Conservation (phyloP, 257 asterid species). For the Nicotiana tabacum region DNA sequence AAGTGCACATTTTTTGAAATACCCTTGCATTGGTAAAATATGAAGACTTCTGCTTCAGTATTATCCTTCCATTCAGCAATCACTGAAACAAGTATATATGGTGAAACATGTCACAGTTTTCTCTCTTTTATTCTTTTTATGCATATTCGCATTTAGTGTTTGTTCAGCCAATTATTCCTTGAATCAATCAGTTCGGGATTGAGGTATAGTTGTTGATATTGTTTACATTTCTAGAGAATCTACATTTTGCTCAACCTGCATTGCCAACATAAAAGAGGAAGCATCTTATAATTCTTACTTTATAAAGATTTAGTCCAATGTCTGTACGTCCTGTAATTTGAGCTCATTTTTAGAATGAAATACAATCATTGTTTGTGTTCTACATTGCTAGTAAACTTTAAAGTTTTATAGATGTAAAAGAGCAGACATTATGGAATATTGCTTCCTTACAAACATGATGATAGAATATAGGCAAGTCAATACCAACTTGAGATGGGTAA, state of each 20-base stretch:
- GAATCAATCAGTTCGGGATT: neutral
- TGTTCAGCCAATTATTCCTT: neutral
- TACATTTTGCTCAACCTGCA: slow-evolving; percentile 10
- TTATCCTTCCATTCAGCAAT: neutral
- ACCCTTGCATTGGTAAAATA: neutral
- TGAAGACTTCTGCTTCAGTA: neutral
- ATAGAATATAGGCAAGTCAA: slow-evolving; percentile 14
- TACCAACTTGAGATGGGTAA: neutral
- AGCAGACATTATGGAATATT: neutral
- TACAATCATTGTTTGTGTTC: neutral
- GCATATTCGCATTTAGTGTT: neutral
- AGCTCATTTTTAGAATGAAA: slow-evolving; percentile 10
- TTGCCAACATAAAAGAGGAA: slow-evolving; percentile 24
- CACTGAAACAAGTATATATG: neutral
- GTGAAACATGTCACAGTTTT: neutral
- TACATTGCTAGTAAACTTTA: neutral
- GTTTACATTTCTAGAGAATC: neutral
- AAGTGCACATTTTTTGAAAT: too few species aligned
- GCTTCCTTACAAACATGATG: neutral
- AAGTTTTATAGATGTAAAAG: neutral
- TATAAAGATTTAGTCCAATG: slow-evolving; percentile 14
- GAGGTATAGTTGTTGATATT: neutral
- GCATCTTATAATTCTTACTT: slow-evolving; percentile 1
- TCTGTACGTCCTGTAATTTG: slow-evolving; percentile 1
- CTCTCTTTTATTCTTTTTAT: neutral